Evolutionary conservation across 306 rosid species (phyloP).

Genomic region (Prunus mume): DNA sequence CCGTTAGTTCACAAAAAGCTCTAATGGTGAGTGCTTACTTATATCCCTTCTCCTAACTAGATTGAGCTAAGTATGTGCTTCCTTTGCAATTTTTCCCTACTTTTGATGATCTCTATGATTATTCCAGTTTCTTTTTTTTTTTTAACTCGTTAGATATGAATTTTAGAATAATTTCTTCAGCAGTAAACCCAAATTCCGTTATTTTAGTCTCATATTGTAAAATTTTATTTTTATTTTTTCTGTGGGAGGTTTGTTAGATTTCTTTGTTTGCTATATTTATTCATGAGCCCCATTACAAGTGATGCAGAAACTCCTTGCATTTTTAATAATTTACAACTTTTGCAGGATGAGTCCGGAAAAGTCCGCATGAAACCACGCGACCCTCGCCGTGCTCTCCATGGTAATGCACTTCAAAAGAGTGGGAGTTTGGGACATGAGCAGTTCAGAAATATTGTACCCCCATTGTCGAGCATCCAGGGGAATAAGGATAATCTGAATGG

Average conservation of each 20-base stretch:
- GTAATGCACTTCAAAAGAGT: constrained; percentile 51
- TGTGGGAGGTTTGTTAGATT: neutral
- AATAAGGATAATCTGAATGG: constrained; percentile 46
- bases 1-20: constrained; percentile 41
- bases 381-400: constrained; percentile 90
- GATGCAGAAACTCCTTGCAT: constrained; percentile 1
- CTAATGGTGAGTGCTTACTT: constrained; percentile 50
- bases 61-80: neutral
- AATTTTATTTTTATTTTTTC: neutral
- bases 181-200: neutral
- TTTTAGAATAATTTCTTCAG: neutral
- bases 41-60: neutral
- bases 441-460: constrained; percentile 37
- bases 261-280: neutral
- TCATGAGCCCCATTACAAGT: neutral
- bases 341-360: constrained; percentile 60
- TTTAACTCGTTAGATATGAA: neutral
- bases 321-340: constrained; percentile 28
- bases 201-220: neutral
- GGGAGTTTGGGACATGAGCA: constrained; percentile 67
- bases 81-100: neutral
- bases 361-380: constrained; percentile 98
- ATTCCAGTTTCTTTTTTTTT: neutral
- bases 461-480: constrained; percentile 37
- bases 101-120: neutral